Percentiles rank a stretch among this genome's conserved stretches.
Conservation (phyloP, 116 monocot genomes). For the Cymodocea nodosa region DNA sequence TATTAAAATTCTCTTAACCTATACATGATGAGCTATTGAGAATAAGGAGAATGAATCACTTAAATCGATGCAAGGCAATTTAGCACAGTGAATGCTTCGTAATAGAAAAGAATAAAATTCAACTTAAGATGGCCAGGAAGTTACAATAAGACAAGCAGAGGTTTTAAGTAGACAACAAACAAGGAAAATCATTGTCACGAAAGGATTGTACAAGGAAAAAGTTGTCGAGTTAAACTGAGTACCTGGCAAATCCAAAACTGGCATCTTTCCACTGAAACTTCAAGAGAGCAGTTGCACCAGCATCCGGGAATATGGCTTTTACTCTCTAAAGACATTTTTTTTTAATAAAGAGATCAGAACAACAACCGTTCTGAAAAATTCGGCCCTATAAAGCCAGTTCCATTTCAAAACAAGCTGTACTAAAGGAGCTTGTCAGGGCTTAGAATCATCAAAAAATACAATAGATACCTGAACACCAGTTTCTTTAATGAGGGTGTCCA, state of each 20-base stretch:
- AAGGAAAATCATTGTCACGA: background rate
- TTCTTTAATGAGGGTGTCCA: constrained; percentile 62
- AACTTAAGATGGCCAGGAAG: too few species aligned
- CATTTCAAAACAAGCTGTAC: too few species aligned
- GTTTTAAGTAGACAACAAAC: background rate
- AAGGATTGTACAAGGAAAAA: background rate
- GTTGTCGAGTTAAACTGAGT: background rate
- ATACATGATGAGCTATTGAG: too few species aligned
- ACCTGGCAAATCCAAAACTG: constrained; percentile 82
- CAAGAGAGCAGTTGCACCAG: constrained; percentile 85
- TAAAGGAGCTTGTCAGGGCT: too few species aligned
- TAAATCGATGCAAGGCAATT: too few species aligned
- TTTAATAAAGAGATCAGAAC: background rate
- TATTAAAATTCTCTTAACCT: too few species aligned
- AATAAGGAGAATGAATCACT: too few species aligned
- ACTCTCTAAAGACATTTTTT: constrained; percentile 31
- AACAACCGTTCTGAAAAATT: too few species aligned
- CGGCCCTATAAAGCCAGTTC: too few species aligned
- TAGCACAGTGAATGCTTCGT: too few species aligned
- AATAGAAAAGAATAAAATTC: too few species aligned
- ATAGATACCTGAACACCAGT: constrained; percentile 52
- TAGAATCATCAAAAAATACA: too few species aligned
- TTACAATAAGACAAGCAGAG: background rate
- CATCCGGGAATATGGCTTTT: constrained; percentile 93
- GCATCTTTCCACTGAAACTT: constrained; percentile 83